A percentile compares a stretch with the other conserved stretches of the same genome.
Conservation (phyloP, 2,329 filamentous ascomycete species). For the Arthrobotrys megalospora region DNA sequence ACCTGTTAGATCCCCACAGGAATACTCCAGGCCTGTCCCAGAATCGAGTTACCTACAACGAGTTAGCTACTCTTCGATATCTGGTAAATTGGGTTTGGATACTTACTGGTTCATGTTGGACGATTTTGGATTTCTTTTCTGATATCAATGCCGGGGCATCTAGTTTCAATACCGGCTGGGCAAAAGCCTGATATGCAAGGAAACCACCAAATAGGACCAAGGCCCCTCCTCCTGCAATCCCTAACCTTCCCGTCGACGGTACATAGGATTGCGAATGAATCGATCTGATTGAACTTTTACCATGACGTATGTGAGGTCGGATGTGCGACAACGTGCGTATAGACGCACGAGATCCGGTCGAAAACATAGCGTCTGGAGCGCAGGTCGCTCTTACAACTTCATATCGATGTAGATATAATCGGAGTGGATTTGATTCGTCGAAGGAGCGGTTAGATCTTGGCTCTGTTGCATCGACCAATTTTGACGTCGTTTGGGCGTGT, state of each 20-base stretch:
- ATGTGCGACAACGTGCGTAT: constrained; percentile 42
- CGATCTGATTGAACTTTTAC: constrained; percentile 14
- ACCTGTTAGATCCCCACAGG: constrained; percentile 87
- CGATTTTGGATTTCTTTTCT: constrained; percentile 70
- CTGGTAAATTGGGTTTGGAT: background rate
- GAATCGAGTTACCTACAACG: constrained; percentile 61
- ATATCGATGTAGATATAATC: background rate
- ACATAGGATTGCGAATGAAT: constrained; percentile 33
- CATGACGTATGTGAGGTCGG: constrained; percentile 31
- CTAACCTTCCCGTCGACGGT: constrained; percentile 18
- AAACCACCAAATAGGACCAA: constrained; percentile 37
- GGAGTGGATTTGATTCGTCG: constrained; percentile 2
- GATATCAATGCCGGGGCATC: constrained; percentile 26
- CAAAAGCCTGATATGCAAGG: constrained; percentile 35
- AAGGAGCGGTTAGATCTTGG: constrained; percentile 6
- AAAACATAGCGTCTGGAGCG: constrained; percentile 41
- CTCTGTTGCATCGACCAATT: constrained; percentile 40
- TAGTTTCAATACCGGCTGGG: constrained; percentile 30
- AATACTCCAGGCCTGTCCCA: constrained; percentile 89
- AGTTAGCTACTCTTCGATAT: background rate
- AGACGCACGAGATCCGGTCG: constrained; percentile 39
- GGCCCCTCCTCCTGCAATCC: constrained; percentile 12
- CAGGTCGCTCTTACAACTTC: constrained; percentile 9
- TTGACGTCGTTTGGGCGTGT: constrained; percentile 28
- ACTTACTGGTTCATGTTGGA: constrained; percentile 84